These are phyloP conservation scores for Pichia kudriavzevii DNA, from an alignment of 1,139 yeast species.

Conservation along the genomic window DNA sequence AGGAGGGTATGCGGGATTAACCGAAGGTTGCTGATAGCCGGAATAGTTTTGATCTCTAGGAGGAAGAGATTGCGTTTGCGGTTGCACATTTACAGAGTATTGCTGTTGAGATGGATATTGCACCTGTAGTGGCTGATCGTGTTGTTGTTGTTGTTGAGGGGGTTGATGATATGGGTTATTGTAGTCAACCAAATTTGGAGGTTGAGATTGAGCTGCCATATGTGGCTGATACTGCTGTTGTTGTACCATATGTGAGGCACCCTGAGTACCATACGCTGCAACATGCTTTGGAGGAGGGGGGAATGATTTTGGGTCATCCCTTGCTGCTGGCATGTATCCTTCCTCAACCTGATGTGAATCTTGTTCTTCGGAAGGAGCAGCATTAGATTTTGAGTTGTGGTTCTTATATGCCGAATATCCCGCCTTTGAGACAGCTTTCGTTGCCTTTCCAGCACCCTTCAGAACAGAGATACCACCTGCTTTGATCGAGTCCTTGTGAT, in stretches of 20 bases:
- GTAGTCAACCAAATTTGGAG: no score
- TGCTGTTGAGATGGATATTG: background rate
- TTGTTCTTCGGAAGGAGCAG: conserved; percentile 21
- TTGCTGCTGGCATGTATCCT: no score
- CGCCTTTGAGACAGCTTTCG: conserved; percentile 37
- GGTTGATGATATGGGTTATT: no score
- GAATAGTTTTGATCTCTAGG: background rate
- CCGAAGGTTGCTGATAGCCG: conserved; percentile 4
- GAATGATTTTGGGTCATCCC: conserved; percentile 28
- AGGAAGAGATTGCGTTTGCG: background rate
- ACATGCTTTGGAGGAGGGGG: conserved; percentile 36
- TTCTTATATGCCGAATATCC: conserved; percentile 44
- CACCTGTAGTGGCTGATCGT: background rate
- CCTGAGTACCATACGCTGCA: conserved; percentile 14
- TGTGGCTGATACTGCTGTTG: conserved; percentile 2
- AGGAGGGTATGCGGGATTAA: background rate
- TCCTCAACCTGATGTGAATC: conserved; percentile 21
- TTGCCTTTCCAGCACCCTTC: conserved; percentile 44
- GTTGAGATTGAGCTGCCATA: no score
- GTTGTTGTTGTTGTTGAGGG: conserved; percentile 9
- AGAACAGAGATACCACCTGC: conserved; percentile 41
- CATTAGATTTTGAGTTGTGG: conserved; percentile 26
- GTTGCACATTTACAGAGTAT: background rate
- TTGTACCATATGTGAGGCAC: no score
- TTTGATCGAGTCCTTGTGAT: conserved; percentile 43